Percentiles rank a stretch among this genome's conserved stretches.
These are phyloP conservation scores for Neofusicoccum sp. DNA, from an alignment of 2,329 filamentous ascomycete species.

Conservation along the genomic window DNA sequence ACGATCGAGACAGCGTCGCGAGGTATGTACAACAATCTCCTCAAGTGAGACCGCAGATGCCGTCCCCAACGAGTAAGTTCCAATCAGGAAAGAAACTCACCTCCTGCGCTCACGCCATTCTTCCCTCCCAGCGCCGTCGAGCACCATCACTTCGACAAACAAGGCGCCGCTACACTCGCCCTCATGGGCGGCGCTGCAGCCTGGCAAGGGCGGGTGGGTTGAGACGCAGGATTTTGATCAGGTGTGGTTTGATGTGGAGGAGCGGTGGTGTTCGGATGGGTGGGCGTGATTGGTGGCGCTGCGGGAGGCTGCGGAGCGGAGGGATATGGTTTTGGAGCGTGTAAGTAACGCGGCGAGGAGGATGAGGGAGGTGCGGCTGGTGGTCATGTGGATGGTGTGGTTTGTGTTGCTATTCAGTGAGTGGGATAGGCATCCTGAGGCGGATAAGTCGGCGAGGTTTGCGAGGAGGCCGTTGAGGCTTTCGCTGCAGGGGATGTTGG, in stretches of 20 bases:
- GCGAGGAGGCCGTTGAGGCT: background rate
- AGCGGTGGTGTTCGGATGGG: background rate
- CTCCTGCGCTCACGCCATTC: background rate
- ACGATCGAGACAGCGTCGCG: background rate
- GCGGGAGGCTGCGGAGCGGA: background rate
- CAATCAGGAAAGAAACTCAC: background rate
- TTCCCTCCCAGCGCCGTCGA: constrained; percentile 18
- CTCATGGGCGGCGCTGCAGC: constrained; percentile 34
- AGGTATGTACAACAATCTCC: background rate
- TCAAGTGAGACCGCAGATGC: constrained; percentile 12
- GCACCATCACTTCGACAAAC: constrained; percentile 25
- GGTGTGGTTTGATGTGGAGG: background rate
- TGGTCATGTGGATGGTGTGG: background rate
- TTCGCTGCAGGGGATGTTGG: background rate
- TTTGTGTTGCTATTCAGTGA: background rate
- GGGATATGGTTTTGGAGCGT: background rate
- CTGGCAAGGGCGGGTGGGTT: constrained; percentile 48
- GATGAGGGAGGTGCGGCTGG: background rate
- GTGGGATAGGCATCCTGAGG: background rate
- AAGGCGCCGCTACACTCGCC: constrained; percentile 19
- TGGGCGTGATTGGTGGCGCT: background rate
- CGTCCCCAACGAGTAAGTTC: constrained; percentile 26
- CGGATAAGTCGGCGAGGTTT: background rate
- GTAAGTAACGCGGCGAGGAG: background rate
- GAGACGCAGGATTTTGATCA: constrained; percentile 31